Base-by-base conservation (phyloP, 257 asterid genomes). In the Coffea canephora region DNA sequence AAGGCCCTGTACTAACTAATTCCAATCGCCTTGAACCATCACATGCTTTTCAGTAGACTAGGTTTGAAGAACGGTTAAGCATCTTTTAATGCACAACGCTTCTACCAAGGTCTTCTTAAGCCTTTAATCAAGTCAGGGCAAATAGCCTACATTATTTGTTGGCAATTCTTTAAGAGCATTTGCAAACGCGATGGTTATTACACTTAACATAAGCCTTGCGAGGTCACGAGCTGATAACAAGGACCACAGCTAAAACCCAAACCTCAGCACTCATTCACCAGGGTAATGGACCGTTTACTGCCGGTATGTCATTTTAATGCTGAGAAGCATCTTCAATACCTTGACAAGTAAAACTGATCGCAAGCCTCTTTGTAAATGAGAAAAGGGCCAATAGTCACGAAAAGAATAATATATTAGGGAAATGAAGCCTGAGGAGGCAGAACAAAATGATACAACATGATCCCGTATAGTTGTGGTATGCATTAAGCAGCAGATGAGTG, bases 371-470 rank as follows among this genome's bases (percentile, higher is more conserved):
- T 39, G 1, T 12, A 21, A 13, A 19, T 4, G 16, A 10, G 13
- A 34, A 78, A 69, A 9, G 34, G 23, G 23, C 10, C 27, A 3
- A 34, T 54, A 23, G 21, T 34, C n/a, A 27, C 15, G 31, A 25
- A 66, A 25, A 25, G 50, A n/a, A 59, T 21, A 57, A 59, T 36
- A 61, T 39, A 21, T 61, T 48, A 62, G 36, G 36, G 50, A 27
- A 77, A 43, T 39, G 9, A 72, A 12, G 64, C 67, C 50, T 64
- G 45, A 19, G 18, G 48, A 27, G 71, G 10, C 69, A 27, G 57
- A 75, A 68, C 15, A 23, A 46, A 71, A 75, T 74, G n/a, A 52
- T 64, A 76, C 55, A 80, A 83, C 49, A 67, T 31, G 65, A 41
- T 69, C 69, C 72, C 59, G 61, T n/a, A 57, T 41, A 48, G 54